A percentile compares a stretch with the other conserved stretches of the same genome.
Evolutionary conservation across 2,329 filamentous ascomycete genomes (phyloP).

Genomic region (Talaromyces sp.): DNA sequence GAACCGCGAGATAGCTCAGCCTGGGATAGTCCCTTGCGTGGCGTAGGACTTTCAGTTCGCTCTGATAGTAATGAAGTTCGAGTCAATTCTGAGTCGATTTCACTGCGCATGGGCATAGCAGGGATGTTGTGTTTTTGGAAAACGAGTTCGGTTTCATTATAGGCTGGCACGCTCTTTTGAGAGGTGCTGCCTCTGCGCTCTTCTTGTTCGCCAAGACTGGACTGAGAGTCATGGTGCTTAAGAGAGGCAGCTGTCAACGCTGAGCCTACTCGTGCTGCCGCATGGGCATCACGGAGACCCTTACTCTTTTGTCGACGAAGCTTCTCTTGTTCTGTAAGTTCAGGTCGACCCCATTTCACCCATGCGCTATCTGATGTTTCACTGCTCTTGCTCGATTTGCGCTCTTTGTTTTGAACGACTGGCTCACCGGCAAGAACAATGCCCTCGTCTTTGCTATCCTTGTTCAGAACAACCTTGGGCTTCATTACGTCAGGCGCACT

Average conservation of each 20-base stretch:
- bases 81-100: slow-evolving; percentile 83
- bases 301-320: slow-evolving; percentile 58
- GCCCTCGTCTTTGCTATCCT: slow-evolving; percentile 61
- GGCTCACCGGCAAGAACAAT: slow-evolving; percentile 58
- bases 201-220: slow-evolving; percentile 53
- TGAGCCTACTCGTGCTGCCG: slow-evolving; percentile 58
- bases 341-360: slow-evolving; percentile 51
- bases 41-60: slow-evolving; percentile 72
- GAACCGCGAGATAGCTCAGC: slow-evolving; percentile 66
- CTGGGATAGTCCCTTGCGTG: slow-evolving; percentile 64
- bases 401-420: slow-evolving; percentile 56
- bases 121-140: slow-evolving; percentile 64
- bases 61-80: slow-evolving; percentile 84
- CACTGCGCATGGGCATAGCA: slow-evolving; percentile 86
- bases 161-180: slow-evolving; percentile 43
- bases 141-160: slow-evolving; percentile 59
- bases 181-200: slow-evolving; percentile 44
- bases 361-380: slow-evolving; percentile 51
- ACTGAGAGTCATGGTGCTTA: slow-evolving; percentile 66
- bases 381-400: slow-evolving; percentile 55
- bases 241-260: slow-evolving; percentile 65
- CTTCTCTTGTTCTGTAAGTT: slow-evolving; percentile 55
- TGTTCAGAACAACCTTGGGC: slow-evolving; percentile 63
- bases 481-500: slow-evolving; percentile 64
- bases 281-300: slow-evolving; percentile 57